Percentiles rank a stretch among this genome's conserved stretches.
These are phyloP conservation scores for Rhynchospora tenuis DNA, from an alignment of 176 grass and related monocot species.

Conservation along the genomic window DNA sequence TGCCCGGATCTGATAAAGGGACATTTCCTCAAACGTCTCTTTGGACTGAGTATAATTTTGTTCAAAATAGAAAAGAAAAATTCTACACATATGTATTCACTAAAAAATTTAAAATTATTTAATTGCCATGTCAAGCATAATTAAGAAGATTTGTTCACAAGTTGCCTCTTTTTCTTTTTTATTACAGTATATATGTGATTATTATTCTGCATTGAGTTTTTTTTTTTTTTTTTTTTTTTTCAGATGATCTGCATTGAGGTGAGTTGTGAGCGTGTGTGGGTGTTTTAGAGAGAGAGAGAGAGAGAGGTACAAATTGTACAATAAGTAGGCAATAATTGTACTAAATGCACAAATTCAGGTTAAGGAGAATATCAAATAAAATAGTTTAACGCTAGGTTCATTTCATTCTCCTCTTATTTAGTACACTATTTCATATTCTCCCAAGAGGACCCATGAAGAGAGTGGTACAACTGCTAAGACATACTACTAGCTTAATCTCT, in stretches of 20 bases:
- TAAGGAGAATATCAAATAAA: neutral
- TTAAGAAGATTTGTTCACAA: no score
- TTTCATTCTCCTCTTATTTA: conserved; percentile 12
- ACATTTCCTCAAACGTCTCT: no score
- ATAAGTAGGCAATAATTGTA: neutral
- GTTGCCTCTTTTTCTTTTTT: neutral
- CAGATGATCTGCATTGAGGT: no score
- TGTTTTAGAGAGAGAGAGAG: no score
- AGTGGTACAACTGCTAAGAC: neutral
- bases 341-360: neutral
- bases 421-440: neutral
- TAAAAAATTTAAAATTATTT: no score
- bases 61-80: no score
- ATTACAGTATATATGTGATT: neutral
- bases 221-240: no score
- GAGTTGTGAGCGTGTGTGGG: neutral
- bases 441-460: neutral
- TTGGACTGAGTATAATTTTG: no score
- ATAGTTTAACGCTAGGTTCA: neutral
- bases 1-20: no score
- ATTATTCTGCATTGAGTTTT: no score
- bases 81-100: no score
- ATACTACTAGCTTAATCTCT: neutral
- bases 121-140: neutral
- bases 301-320: neutral